phyloP scores from a whole-genome alignment of 257 asterid species.

The Lycium ferocissimum region DNA sequence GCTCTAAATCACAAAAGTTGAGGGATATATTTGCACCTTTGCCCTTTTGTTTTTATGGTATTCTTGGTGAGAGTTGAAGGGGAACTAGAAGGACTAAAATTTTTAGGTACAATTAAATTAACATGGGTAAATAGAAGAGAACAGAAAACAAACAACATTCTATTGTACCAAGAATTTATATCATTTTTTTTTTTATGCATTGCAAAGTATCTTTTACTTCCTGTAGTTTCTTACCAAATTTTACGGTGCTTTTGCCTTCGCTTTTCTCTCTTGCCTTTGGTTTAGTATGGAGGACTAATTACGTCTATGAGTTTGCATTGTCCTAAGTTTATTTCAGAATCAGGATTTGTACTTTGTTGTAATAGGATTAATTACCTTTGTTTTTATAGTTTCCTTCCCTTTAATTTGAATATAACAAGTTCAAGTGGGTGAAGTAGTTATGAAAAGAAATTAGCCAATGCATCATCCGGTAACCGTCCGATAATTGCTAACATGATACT shows the following conservation, averaged over 20 bases:
- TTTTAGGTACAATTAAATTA: slow-evolving; percentile 11
- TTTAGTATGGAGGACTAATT: too few relatives aligned
- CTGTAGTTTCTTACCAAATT: not conserved
- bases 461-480: too few relatives aligned
- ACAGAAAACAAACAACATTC: not conserved
- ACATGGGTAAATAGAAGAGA: not conserved
- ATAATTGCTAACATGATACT: not conserved
- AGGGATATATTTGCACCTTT: too few relatives aligned
- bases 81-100: not conserved
- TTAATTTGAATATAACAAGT: not conserved
- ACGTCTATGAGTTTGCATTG: not conserved
- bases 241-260: not conserved
- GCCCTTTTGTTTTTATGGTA: not conserved
- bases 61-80: not conserved
- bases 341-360: not conserved
- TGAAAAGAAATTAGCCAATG: not conserved
- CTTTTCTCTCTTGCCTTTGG: too few relatives aligned
- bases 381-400: not conserved
- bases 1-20: too few relatives aligned
- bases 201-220: not conserved
- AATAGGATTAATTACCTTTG: not conserved
- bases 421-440: not conserved
- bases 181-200: not conserved
- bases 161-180: slow-evolving; percentile 9
- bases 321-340: not conserved